A percentile compares a stretch with the other conserved stretches of the same genome.
phyloP scores from a whole-genome alignment of 805 yeast species.

The Wickerhamomyces hampshirensis region DNA sequence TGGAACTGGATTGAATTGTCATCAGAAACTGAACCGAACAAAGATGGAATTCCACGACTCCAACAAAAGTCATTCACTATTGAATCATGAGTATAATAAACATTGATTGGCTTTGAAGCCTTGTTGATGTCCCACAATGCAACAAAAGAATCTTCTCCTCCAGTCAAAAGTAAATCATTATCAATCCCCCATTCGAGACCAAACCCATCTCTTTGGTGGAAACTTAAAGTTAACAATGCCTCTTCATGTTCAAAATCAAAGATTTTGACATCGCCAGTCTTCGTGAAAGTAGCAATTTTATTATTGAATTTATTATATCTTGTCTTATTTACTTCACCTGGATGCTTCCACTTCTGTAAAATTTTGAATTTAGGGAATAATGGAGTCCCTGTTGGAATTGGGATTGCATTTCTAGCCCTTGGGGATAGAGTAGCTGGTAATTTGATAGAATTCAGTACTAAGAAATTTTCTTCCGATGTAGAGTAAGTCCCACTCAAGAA shows the following conservation, averaged over 20 bases:
- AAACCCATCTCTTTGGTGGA: conserved; percentile 63
- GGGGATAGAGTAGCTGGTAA: conserved; percentile 44
- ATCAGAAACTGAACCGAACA: conserved; percentile 72
- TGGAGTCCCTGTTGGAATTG: conserved; percentile 27
- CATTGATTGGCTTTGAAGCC: conserved; percentile 38
- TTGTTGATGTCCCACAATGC: conserved; percentile 63
- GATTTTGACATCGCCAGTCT: conserved; percentile 44
- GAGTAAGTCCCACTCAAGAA: conserved; percentile 46
- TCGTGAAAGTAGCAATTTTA: conserved; percentile 19
- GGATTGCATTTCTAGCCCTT: conserved; percentile 20
- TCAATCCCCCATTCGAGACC: conserved; percentile 63
- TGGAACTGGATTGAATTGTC: conserved; percentile 57
- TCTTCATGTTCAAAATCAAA: conserved; percentile 29
- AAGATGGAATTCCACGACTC: conserved; percentile 36
- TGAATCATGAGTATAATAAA: conserved; percentile 44
- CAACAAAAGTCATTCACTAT: conserved; percentile 66
- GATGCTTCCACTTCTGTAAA: conserved; percentile 45
- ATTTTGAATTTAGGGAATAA: conserved; percentile 35
- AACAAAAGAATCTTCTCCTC: conserved; percentile 61
- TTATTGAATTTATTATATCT: conserved; percentile 35
- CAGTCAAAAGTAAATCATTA: conserved; percentile 49
- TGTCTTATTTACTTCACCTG: conserved; percentile 56
- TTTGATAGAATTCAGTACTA: conserved; percentile 35
- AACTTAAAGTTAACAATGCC: conserved; percentile 32
- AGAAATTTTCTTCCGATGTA: conserved; percentile 33